Base-by-base conservation (phyloP, 176 grass and related monocot species). In the Ampelocalamus luodianensis region DNA sequence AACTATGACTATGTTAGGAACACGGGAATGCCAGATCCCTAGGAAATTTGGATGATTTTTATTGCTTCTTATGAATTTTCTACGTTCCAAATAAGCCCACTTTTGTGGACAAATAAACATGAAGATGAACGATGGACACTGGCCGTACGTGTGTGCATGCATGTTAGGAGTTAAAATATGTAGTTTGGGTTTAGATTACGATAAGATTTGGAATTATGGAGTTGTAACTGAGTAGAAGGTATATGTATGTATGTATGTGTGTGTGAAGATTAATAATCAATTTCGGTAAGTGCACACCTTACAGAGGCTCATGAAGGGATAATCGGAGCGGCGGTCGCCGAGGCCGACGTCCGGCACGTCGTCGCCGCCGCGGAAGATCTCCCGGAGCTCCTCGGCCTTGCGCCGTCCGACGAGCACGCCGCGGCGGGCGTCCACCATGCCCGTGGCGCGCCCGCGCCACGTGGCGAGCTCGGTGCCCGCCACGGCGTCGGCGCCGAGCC, bases 231-330 rank as follows among this genome's bases (percentile, higher is more conserved):
- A n/a, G n/a, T n/a, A n/a, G n/a, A n/a, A n/a, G n/a, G n/a, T n/a
- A n/a, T n/a, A n/a, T n/a, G n/a, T n/a, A 8, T 46, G 29, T 29
- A 1, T 29, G 29, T 29, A 29, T 29, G 29, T 29, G 29, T 29
- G 29, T 29, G 29, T 29, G 29, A 1, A 29, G n/a, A 20, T 71
- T 45, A 71, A 51, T 50, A 29, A 29, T 29, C 27, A 51, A 26
- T 38, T 11, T n/a, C 7, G 3, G 43, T 9, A 13, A 51, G 83
- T 71, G 54, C 61, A 27, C 24, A 93, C 91, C 91, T 93, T 87
- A 83, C 88, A 93, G 12, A 83, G 59, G 76, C 83, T 86, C 91
- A 93, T 93, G 72, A 91, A 93, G 6, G 82, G 26, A 81, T 88
- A 93, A 71, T 93, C 91, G 15, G 88, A 82, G 5, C 73, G 68